Evolutionary conservation across 495 filamentous ascomycete genomes (phyloP), one percentile per base, ranked within the genome.

Genomic region (Hypoxylon cercidicola): DNA sequence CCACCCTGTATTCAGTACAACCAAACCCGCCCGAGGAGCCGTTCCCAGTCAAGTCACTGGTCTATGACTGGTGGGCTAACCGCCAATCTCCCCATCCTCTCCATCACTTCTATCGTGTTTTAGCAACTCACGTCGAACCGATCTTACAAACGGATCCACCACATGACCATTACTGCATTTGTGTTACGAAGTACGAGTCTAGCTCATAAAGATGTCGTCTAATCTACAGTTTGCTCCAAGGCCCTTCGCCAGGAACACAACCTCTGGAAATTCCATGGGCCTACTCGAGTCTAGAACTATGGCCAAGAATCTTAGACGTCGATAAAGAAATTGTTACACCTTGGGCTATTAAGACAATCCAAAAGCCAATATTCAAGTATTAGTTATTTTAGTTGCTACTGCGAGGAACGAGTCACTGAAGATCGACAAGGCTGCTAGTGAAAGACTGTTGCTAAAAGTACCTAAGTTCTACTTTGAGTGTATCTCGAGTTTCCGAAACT

Each of bases 31-130:
- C 48, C 48, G 23, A 39, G 57, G 46, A 60, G 60, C 51, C 55
- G 50, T 60, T 60, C 54, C 59, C 53, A 58, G 49, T 3, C 18
- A 63, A 55, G 37, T 60, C 55, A 64, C 56, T 45, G 28, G 23
- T 19, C 19, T 65, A 32, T 69, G 28, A 69, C 51, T 69, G 66
- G 66, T 65, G 32, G 55, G 41, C 56, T 69, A 69, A 62, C 66
- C 66, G 66, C 66, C 66, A 61, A 57, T 58, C 34, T 23, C 44
- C 55, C 61, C 32, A 64, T n/a, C n/a, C n/a, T n/a, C n/a, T n/a
- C n/a, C n/a, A 39, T 64, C 60, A 45, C 23, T 45, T 45, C 47
- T 39, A 50, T 23, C 23, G 13, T 7, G 13, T 41, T 16, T 41
- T 41, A 41, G 39, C 39, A 16, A 6, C 15, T 15, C 5, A 37